A percentile compares a stretch with the other conserved stretches of the same genome.
Evolutionary conservation across 225 moss, liverwort and hornwort species (phyloP).

Genomic region (Ulota crispa): DNA sequence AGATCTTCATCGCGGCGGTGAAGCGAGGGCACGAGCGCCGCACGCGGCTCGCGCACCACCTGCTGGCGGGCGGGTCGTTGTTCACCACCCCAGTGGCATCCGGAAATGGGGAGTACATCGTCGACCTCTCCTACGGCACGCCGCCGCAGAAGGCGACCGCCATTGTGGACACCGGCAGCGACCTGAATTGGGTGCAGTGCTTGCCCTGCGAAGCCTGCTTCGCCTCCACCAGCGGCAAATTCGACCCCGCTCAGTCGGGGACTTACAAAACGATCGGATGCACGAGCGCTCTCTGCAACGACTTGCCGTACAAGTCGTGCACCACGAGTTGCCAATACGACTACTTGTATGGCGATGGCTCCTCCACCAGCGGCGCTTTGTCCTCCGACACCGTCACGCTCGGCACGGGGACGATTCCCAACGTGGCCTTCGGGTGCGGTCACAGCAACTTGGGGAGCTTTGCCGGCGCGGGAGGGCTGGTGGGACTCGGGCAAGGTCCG

Average conservation of each 20-base stretch:
- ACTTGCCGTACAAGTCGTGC: slow-evolving; percentile 44
- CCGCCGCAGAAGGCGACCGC: slow-evolving; percentile 48
- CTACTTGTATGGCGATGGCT: slow-evolving; percentile 68
- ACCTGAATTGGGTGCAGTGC: slow-evolving; percentile 60
- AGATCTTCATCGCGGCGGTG: slow-evolving; percentile 47
- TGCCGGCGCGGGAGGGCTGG: slow-evolving; percentile 51
- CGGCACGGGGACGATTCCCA: slow-evolving; percentile 24
- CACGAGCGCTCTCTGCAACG: slow-evolving; percentile 27
- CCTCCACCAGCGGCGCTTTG: slow-evolving; percentile 63
- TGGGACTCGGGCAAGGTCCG: slow-evolving; percentile 53
- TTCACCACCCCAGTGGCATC: slow-evolving; percentile 47
- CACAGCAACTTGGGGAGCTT: slow-evolving; percentile 50
- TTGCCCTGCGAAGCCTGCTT: slow-evolving; percentile 47
- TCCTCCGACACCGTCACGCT: slow-evolving; percentile 51
- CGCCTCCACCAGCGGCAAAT: slow-evolving; percentile 29
- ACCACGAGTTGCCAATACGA: slow-evolving; percentile 54
- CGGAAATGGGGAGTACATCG: slow-evolving; percentile 49
- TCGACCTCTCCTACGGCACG: slow-evolving; percentile 43
- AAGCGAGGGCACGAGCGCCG: slow-evolving; percentile 40
- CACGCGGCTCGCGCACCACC: slow-evolving; percentile 20
- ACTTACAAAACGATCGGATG: slow-evolving; percentile 34
- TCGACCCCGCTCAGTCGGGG: slow-evolving; percentile 46
- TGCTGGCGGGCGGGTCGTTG: slow-evolving; percentile 26
- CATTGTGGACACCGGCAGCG: slow-evolving; percentile 61
- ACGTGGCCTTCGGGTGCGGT: slow-evolving; percentile 56